A percentile compares a stretch with the other conserved stretches of the same genome.
Conservation (phyloP, 1,284 basidiomycete species). For the Erythrobasidium hasegawianum region DNA sequence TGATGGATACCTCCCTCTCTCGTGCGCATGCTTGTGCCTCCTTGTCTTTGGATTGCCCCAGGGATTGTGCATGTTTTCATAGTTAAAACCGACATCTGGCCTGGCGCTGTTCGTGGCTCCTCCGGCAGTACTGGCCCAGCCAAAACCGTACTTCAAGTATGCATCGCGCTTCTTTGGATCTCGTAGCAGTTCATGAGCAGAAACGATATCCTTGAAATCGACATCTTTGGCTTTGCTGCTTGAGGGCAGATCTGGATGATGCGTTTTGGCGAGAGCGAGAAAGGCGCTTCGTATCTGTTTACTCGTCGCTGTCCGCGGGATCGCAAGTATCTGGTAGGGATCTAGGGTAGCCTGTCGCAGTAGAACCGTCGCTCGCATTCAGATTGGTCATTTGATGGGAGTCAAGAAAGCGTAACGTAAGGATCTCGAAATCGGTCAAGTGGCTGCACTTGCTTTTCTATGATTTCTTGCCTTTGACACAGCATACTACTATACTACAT, state of each 20-base stretch:
- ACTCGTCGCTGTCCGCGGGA: constrained; percentile 6
- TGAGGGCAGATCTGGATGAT: constrained; percentile 27
- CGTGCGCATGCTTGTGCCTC: constrained; percentile 14
- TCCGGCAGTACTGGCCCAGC: constrained; percentile 36
- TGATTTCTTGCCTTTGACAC: no score
- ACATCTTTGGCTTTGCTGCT: constrained; percentile 7
- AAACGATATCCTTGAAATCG: constrained; percentile 39
- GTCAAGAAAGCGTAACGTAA: no score
- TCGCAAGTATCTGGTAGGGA: constrained; percentile 28
- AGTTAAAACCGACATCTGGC: constrained; percentile 30
- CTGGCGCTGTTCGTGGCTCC: background rate
- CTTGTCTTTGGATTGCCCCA: constrained; percentile 16
- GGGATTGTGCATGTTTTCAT: constrained; percentile 29
- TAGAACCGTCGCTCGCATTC: constrained; percentile 7
- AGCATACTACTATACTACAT: no score
- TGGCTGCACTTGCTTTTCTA: no score
- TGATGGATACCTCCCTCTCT: constrained; percentile 22
- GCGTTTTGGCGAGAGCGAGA: constrained; percentile 25
- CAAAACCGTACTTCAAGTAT: constrained; percentile 38
- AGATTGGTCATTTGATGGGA: no score
- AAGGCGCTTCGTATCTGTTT: constrained; percentile 26
- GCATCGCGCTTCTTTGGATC: constrained; percentile 35
- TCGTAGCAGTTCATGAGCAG: constrained; percentile 42
- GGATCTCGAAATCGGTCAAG: no score
- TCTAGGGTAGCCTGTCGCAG: constrained; percentile 22